These are phyloP conservation scores for Russula sp. DNA, from an alignment of 768 basidiomycete species.

Conservation along the genomic window DNA sequence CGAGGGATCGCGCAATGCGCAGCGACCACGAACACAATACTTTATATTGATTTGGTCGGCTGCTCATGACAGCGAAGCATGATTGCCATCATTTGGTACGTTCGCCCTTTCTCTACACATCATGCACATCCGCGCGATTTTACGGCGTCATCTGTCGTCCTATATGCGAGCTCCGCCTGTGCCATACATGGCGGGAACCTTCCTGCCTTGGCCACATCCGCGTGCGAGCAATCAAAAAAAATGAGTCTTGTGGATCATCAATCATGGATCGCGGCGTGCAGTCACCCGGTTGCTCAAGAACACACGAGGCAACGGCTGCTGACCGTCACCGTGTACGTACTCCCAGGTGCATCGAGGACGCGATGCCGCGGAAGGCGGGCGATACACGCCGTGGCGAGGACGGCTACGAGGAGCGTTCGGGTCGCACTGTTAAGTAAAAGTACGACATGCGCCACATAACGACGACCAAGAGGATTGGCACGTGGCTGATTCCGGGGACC, in stretches of 20 bases:
- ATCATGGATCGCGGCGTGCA: background rate
- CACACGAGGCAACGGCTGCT: background rate
- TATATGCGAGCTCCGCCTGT: background rate
- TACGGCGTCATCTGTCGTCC: background rate
- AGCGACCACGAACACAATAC: background rate
- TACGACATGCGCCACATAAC: background rate
- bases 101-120: background rate
- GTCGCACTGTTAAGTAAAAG: background rate
- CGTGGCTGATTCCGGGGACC: slow-evolving; percentile 1
- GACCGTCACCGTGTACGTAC: background rate
- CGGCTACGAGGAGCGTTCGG: slow-evolving; percentile 2
- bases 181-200: background rate
- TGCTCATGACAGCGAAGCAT: background rate
- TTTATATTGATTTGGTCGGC: background rate
- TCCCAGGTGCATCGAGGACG: background rate
- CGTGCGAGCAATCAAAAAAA: background rate
- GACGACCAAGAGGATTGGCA: background rate
- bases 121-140: background rate
- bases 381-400: slow-evolving; percentile 1
- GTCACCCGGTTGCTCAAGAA: background rate
- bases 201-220: background rate
- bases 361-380: slow-evolving; percentile 15
- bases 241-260: background rate
- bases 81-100: background rate
- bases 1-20: background rate